Percentiles rank a stretch among this genome's conserved stretches.
phyloP scores from a whole-genome alignment of 768 basidiomycete genomes.

The Hericium coralloides region DNA sequence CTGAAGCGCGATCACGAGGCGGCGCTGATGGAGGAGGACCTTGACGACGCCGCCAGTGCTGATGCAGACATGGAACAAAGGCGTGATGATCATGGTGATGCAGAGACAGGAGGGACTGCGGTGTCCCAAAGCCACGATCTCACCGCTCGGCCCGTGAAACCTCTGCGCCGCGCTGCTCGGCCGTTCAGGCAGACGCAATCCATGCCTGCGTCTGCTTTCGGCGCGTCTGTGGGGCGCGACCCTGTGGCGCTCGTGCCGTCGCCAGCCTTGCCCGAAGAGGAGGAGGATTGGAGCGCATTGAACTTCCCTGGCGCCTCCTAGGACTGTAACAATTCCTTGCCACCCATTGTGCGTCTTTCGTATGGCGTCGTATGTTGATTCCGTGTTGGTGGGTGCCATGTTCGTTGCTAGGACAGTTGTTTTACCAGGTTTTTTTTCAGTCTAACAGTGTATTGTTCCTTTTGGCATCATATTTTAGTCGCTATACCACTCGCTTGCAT shows the following conservation, averaged over 20 bases:
- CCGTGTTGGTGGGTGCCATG: too few relatives aligned
- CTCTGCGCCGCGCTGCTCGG: constrained; percentile 25
- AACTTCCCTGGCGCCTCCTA: constrained; percentile 4
- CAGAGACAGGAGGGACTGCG: constrained; percentile 2
- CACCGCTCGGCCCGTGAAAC: constrained; percentile 24
- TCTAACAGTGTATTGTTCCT: background rate
- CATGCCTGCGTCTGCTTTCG: constrained; percentile 9
- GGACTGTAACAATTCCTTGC: background rate
- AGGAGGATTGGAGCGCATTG: constrained; percentile 14
- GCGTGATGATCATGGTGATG: background rate
- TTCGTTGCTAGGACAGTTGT: too few relatives aligned
- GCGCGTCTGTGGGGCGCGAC: background rate
- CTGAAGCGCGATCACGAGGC: constrained; percentile 27
- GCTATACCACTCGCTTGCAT: background rate
- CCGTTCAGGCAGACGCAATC: constrained; percentile 10
- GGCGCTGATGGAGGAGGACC: constrained; percentile 4
- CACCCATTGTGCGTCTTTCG: background rate
- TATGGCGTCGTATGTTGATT: too few relatives aligned
- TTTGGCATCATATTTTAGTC: background rate
- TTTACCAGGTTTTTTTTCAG: too few relatives aligned
- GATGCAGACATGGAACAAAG: background rate
- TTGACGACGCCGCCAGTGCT: constrained; percentile 4
- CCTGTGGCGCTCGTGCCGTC: background rate
- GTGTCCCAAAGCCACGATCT: constrained; percentile 9
- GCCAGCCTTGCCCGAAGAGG: constrained; percentile 1